Evolutionary conservation across 2,329 filamentous ascomycete species (phyloP).

Genomic region (Colletotrichum tamarilloi): DNA sequence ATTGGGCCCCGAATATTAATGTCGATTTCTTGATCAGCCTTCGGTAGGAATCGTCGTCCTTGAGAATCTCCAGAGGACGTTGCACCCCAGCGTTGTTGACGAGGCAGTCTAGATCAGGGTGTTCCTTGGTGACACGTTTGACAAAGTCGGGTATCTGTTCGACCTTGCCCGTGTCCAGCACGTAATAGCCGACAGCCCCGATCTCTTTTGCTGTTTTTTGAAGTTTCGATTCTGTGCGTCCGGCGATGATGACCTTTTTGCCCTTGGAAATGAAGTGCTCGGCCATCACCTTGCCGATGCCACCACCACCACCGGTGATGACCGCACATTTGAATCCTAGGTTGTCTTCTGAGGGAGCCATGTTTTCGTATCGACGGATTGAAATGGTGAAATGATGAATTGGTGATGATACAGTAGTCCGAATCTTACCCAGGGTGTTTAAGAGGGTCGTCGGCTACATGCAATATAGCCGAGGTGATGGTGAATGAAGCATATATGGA

Average conservation of each 20-base stretch:
- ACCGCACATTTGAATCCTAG: constrained; percentile 57
- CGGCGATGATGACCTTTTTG: constrained; percentile 63
- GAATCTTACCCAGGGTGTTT: neutral
- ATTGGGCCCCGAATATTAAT: constrained; percentile 69
- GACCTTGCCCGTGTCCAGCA: constrained; percentile 60
- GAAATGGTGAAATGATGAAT: neutral
- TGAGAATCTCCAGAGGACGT: constrained; percentile 58
- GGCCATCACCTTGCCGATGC: constrained; percentile 61
- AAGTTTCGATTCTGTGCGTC: constrained; percentile 66
- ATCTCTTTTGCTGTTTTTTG: constrained; percentile 54
- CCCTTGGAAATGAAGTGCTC: constrained; percentile 56
- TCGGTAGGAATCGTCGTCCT: constrained; percentile 54
- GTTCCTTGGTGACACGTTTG: constrained; percentile 55
- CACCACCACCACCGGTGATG: constrained; percentile 62
- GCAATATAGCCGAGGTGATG: neutral
- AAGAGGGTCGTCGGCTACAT: neutral
- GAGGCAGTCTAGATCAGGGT: constrained; percentile 63
- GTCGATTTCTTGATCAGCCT: constrained; percentile 67
- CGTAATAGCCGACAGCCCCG: constrained; percentile 61
- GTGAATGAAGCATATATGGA: neutral
- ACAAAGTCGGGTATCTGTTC: constrained; percentile 56
- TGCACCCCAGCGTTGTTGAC: constrained; percentile 71
- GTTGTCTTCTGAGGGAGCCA: constrained; percentile 5
- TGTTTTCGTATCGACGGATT: neutral
- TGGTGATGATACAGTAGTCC: neutral